phyloP scores from a whole-genome alignment of 768 basidiomycete genomes.

The Mycena galericulata region DNA sequence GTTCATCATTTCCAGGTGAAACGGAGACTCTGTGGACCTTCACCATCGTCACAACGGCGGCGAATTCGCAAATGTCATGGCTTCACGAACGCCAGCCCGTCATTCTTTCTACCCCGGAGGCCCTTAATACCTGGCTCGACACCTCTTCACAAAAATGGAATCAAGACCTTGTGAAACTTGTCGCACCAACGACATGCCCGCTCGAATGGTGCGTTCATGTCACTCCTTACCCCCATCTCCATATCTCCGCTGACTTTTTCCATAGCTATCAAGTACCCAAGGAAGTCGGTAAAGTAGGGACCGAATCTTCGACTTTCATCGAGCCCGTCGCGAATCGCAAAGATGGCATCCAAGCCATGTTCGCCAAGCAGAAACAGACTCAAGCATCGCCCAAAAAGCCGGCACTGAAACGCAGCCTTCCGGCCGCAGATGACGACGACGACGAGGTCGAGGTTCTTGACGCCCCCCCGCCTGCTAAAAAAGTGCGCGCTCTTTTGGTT shows the following conservation, averaged over 20 bases:
- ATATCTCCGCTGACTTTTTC: not conserved
- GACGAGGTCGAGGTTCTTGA: slow-evolving; percentile 10
- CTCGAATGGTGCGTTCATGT: slow-evolving; percentile 73
- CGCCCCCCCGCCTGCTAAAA: slow-evolving; percentile 25
- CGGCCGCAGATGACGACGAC: slow-evolving; percentile 2
- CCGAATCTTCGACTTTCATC: slow-evolving; percentile 84
- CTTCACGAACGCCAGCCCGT: slow-evolving; percentile 94
- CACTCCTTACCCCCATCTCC: not conserved
- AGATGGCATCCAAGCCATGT: slow-evolving; percentile 90
- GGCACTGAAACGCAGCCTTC: slow-evolving; percentile 16
- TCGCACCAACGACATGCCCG: slow-evolving; percentile 62
- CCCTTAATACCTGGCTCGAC: slow-evolving; percentile 84
- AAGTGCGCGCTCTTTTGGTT: slow-evolving; percentile 28
- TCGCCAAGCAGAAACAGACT: slow-evolving; percentile 69
- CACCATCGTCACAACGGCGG: slow-evolving; percentile 88
- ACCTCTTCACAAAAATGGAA: slow-evolving; percentile 77
- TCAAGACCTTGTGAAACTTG: slow-evolving; percentile 64
- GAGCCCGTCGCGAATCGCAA: slow-evolving; percentile 82
- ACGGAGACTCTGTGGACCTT: slow-evolving; percentile 80
- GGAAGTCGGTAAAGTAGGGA: slow-evolving; percentile 93
- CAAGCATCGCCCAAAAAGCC: slow-evolving; percentile 16
- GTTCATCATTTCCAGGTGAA: slow-evolving; percentile 53
- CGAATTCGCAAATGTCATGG: slow-evolving; percentile 80
- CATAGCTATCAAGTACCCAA: slow-evolving; percentile 87
- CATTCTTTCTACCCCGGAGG: slow-evolving; percentile 72